Percentiles rank a stretch among this genome's conserved stretches.
These are phyloP conservation scores for Trichophyton verrucosum DNA, from an alignment of 2,329 filamentous ascomycete genomes.

Conservation along the genomic window DNA sequence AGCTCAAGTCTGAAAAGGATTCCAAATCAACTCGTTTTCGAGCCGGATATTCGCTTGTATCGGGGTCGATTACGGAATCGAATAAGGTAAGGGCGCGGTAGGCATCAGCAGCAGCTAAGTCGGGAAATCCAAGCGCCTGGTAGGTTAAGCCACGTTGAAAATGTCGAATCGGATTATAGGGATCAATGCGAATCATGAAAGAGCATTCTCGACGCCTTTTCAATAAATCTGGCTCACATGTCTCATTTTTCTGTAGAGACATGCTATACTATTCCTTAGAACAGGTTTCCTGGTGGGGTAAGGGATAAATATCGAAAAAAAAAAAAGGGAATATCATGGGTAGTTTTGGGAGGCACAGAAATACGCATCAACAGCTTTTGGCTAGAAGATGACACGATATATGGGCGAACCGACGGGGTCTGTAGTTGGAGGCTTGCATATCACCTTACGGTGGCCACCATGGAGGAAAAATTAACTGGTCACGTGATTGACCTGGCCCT, in stretches of 20 bases:
- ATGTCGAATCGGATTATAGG: slow-evolving; percentile 31
- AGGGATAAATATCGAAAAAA: no score
- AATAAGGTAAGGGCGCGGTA: slow-evolving; percentile 80
- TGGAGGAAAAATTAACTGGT: no score
- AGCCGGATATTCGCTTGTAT: slow-evolving; percentile 73
- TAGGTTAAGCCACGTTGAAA: slow-evolving; percentile 54
- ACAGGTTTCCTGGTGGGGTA: neutral
- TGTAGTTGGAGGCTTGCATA: no score
- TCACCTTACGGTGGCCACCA: no score
- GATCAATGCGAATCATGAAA: slow-evolving; percentile 26
- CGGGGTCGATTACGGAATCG: slow-evolving; percentile 61
- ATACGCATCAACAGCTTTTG: no score
- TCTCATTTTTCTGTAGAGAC: neutral
- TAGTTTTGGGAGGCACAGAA: no score
- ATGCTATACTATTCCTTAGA: neutral
- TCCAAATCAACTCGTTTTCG: slow-evolving; percentile 24
- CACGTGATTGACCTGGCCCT: no score
- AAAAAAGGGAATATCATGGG: no score
- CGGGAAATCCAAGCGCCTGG: slow-evolving; percentile 67
- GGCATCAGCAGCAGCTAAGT: slow-evolving; percentile 78
- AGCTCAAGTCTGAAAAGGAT: neutral
- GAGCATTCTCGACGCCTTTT: slow-evolving; percentile 44
- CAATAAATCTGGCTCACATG: slow-evolving; percentile 2
- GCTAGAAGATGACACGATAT: no score
- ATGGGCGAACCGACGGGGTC: no score